Conservation (phyloP, 129 eudicot genomes). For the carrot (Daucus carota) region DH1_v3.0 NC_030386.2:37343001-37343500, state of each 20-base stretch:
- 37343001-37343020: slow-evolving; percentile 44
- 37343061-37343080: slow-evolving; percentile 31
- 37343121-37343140: slow-evolving; percentile 15
- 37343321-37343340: not conserved
- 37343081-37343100: not conserved
- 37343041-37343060: slow-evolving; percentile 74
- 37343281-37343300: slow-evolving; percentile 57
- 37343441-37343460: slow-evolving; percentile 71
- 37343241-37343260: slow-evolving; percentile 92
- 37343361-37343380: slow-evolving; percentile 12
- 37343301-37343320: slow-evolving; percentile 35
- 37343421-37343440: slow-evolving; percentile 95
- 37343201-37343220: slow-evolving; percentile 78
- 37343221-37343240: slow-evolving; percentile 75
- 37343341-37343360: not conserved
- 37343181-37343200: slow-evolving; percentile 99
- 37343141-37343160: slow-evolving; percentile 84
- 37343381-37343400: slow-evolving; percentile 85
- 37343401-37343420: slow-evolving; percentile 75
- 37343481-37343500: slow-evolving; percentile 68
- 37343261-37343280: slow-evolving; percentile 71
- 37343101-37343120: not conserved
- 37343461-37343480: slow-evolving; percentile 74
- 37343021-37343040: slow-evolving; percentile 53
- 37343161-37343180: slow-evolving; percentile 68